Percentiles rank a stretch among this genome's conserved stretches.
Conservation (phyloP, 192 early-diverging fungal species). For the Entophlyctis luteolus region DNA sequence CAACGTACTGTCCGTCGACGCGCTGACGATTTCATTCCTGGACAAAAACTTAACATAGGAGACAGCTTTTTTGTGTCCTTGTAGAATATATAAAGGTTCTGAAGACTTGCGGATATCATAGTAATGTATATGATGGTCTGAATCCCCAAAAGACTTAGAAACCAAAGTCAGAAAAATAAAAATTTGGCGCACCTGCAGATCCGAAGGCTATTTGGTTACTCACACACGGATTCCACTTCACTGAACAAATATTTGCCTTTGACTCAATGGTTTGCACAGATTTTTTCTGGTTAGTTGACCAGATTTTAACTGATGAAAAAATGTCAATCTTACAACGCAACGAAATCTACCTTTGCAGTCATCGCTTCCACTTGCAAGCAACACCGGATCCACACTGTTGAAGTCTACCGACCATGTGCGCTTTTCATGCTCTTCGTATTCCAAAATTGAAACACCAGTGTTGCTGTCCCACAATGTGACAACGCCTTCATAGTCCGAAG, state of each 20-base stretch:
- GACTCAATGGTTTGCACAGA: conserved; percentile 79
- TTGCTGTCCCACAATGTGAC: conserved; percentile 84
- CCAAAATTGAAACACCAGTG: conserved; percentile 56
- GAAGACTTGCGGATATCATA: conserved; percentile 79
- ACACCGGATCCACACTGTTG: conserved; percentile 67
- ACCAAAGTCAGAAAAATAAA: neutral
- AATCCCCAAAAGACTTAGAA: neutral
- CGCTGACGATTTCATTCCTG: conserved; percentile 76
- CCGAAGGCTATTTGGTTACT: conserved; percentile 79
- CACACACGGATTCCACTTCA: conserved; percentile 80
- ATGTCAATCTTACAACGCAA: conserved; percentile 15
- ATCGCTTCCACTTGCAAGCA: conserved; percentile 85
- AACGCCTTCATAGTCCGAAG: conserved; percentile 89
- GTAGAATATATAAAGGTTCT: conserved; percentile 67
- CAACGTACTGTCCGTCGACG: conserved; percentile 89
- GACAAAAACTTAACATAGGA: conserved; percentile 87
- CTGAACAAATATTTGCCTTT: conserved; percentile 88
- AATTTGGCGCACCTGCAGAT: conserved; percentile 62
- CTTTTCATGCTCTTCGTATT: conserved; percentile 87
- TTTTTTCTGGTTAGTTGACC: conserved; percentile 69
- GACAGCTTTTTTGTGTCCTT: conserved; percentile 89
- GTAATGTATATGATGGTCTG: conserved; percentile 87
- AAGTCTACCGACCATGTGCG: conserved; percentile 92
- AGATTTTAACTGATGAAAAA: conserved; percentile 69
- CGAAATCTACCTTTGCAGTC: conserved; percentile 64